Base-by-base conservation (phyloP, 192 early-diverging fungal species). In the Coemansia sp. region DNA sequence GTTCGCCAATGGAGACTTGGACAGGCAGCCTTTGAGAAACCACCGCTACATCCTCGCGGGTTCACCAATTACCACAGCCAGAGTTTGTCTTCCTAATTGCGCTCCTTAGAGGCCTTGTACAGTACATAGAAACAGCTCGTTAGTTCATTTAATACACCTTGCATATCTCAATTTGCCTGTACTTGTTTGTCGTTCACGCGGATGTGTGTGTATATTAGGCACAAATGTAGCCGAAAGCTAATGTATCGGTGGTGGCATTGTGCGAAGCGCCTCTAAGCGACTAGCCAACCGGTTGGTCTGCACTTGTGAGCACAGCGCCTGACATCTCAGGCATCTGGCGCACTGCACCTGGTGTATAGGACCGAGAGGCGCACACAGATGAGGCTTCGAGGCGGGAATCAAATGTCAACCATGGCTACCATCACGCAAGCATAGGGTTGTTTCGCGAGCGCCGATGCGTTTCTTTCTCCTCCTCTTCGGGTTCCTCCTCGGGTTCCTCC, bases 21-120 rank as follows among this genome's bases (percentile, higher is more conserved):
- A 11, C 68, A 82, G 32, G 62, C 70, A 2, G 80, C 75, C 2
- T 69, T 82, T 44, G 80, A 82, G 44, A 82, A 82, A 23, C 80
- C 80, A 17, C 64, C 75, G 1, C 52, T 60, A 32, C 72, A 77
- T 55, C 75, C 74, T 19, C 62, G 32, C 4, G 69, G 69, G 23
- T 71, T 64, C 13, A 26, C 26, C 3, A 44, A 61, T 55, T 55
- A 63, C 17, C 28, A 21, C 9, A 59, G 11, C 6, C 30, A 32
- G 8, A 8, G 33, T 3, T 59, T 16, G 17, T n/a, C 13, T 21
- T n/a, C 5, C 6, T 49, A 21, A 59, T 38, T 21, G 35, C 32
- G 3, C 5, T 37, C 11, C 38, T 2, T 17, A 37, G 8, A 60
- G 38, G 35, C 35, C 16, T 57, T 57, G 53, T 16, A 57, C 53